phyloP scores from a whole-genome alignment of 2,329 filamentous ascomycete genomes.

The Aspergillus melleus region DNA sequence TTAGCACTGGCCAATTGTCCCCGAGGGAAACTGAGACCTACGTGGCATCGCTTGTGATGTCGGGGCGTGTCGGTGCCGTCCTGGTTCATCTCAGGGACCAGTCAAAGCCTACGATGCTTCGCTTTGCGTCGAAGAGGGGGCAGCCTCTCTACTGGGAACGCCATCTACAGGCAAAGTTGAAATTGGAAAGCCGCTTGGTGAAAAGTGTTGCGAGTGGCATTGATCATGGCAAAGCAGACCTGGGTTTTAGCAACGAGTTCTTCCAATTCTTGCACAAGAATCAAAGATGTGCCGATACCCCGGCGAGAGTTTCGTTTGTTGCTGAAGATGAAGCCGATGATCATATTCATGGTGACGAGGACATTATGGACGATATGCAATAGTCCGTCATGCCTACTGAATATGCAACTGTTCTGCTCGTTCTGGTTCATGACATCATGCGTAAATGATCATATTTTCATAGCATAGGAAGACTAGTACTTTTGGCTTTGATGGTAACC shows the following conservation, averaged over 20 bases:
- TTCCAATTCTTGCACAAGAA: constrained; percentile 53
- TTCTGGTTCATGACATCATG: too few relatives aligned
- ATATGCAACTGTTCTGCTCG: too few relatives aligned
- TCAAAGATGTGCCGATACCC: constrained; percentile 37
- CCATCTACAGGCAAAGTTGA: constrained; percentile 43
- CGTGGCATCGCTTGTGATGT: constrained; percentile 49
- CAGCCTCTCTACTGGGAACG: constrained; percentile 39
- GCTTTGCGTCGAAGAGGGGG: constrained; percentile 47
- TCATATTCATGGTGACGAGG: constrained; percentile 37
- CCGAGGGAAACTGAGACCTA: constrained; percentile 33
- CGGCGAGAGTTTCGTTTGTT: constrained; percentile 18
- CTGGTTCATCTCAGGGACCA: constrained; percentile 46
- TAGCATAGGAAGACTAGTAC: too few relatives aligned
- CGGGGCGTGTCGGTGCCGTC: constrained; percentile 52
- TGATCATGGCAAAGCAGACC: constrained; percentile 54
- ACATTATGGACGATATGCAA: constrained; percentile 41
- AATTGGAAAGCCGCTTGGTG: constrained; percentile 52
- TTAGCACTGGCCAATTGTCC: constrained; percentile 23
- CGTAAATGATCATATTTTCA: too few relatives aligned
- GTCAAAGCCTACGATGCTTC: constrained; percentile 49
- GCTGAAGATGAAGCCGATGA: constrained; percentile 14
- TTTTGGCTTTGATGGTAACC: too few relatives aligned
- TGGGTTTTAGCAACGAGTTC: constrained; percentile 61
- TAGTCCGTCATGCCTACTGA: constrained; percentile 4
- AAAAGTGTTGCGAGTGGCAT: constrained; percentile 53